Evolutionary conservation across 345 rosid species (phyloP).

Genomic region (Sisymbrium irio): DNA sequence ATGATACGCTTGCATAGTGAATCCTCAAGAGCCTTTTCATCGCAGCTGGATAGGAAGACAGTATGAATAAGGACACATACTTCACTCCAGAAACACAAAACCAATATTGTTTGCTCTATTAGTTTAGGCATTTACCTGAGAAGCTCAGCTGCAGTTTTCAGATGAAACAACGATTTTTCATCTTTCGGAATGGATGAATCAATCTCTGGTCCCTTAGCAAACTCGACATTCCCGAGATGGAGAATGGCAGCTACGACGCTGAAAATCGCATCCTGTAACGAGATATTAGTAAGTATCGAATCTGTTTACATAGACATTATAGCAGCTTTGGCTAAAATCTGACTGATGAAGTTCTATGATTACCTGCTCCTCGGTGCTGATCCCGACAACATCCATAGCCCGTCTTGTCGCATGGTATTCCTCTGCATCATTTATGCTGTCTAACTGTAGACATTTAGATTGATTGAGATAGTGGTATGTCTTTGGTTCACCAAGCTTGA

Average conservation of each 20-base stretch:
- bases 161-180: conserved; percentile 79
- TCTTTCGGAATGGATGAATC: conserved; percentile 93
- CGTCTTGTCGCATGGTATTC: conserved; percentile 80
- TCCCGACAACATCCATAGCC: conserved; percentile 97
- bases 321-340: conserved; percentile 7
- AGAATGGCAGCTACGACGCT: conserved; percentile 92
- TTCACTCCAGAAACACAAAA: conserved; percentile 12
- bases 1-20: conserved; percentile 93
- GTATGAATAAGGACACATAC: conserved; percentile 2
- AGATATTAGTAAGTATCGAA: conserved; percentile 10
- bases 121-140: conserved; percentile 51
- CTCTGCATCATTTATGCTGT: conserved; percentile 82
- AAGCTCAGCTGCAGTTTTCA: conserved; percentile 87
- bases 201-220: conserved; percentile 75
- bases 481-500: conserved; percentile 73
- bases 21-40: conserved; percentile 82
- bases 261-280: conserved; percentile 51
- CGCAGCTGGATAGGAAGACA: conserved; percentile 57
- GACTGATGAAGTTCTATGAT: neutral
- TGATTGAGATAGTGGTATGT: conserved; percentile 92
- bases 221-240: conserved; percentile 94
- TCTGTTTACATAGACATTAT: conserved; percentile 15
- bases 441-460: conserved; percentile 80
- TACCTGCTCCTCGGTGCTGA: conserved; percentile 88
- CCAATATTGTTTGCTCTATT: neutral